A percentile compares a stretch with the other conserved stretches of the same genome.
Evolutionary conservation across 495 filamentous ascomycete species (phyloP).

Genomic region (Tetracladium setigerum): DNA sequence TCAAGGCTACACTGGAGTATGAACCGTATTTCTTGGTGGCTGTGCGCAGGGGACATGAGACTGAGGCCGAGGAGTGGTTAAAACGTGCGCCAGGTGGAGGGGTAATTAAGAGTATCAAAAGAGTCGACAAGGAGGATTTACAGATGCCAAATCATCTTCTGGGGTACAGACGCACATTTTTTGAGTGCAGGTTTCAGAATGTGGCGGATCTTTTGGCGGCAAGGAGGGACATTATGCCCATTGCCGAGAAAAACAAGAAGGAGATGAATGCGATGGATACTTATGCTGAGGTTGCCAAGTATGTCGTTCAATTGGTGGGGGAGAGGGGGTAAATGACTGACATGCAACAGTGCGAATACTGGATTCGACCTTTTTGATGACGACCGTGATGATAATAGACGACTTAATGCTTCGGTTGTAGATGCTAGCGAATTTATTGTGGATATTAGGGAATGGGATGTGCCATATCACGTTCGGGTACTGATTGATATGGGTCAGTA

Average conservation of each 20-base stretch:
- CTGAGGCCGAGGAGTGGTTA: slow-evolving; percentile 94
- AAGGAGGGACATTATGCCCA: slow-evolving; percentile 72
- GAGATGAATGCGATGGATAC: slow-evolving; percentile 94
- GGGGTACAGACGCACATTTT: slow-evolving; percentile 79
- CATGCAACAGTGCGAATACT: slow-evolving; percentile 57
- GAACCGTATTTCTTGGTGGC: slow-evolving; percentile 95
- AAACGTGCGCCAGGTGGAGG: slow-evolving; percentile 76
- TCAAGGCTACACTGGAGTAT: slow-evolving; percentile 94
- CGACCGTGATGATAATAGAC: slow-evolving; percentile 75
- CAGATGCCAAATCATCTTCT: slow-evolving; percentile 94
- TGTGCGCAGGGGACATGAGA: slow-evolving; percentile 77
- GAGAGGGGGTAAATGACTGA: slow-evolving; percentile 21
- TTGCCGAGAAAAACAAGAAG: slow-evolving; percentile 95
- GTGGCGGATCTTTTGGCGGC: slow-evolving; percentile 78
- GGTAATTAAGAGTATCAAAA: slow-evolving; percentile 66
- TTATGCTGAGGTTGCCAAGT: slow-evolving; percentile 94
- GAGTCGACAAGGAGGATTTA: slow-evolving; percentile 87
- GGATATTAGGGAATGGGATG: slow-evolving; percentile 98
- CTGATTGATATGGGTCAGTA: slow-evolving; percentile 82
- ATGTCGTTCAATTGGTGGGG: slow-evolving; percentile 23
- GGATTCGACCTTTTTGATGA: slow-evolving; percentile 97
- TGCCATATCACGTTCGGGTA: slow-evolving; percentile 98
- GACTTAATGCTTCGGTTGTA: slow-evolving; percentile 64
- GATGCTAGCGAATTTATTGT: slow-evolving; percentile 97
- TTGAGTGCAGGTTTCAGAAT: slow-evolving; percentile 81